These are phyloP conservation scores for Geotrichum histeridarum DNA, from an alignment of 1,139 yeast genomes.

Conservation along the genomic window DNA sequence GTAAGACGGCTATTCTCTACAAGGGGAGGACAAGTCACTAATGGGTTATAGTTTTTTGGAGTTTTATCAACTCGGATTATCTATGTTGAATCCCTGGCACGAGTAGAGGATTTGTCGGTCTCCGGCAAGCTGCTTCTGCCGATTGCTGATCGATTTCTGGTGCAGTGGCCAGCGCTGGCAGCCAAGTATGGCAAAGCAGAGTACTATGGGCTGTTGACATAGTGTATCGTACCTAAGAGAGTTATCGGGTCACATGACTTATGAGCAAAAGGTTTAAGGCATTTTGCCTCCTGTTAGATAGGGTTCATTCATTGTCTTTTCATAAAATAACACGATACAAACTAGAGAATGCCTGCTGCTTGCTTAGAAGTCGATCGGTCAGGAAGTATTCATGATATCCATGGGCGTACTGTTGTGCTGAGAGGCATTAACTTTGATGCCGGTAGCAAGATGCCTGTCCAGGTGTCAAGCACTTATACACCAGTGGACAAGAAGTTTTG, in stretches of 20 bases:
- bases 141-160: constrained; percentile 69
- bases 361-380: constrained; percentile 23
- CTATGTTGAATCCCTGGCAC: constrained; percentile 83
- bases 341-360: constrained; percentile 12
- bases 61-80: constrained; percentile 54
- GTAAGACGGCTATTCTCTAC: constrained; percentile 20
- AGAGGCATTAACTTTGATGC: constrained; percentile 84
- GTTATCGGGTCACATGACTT: neutral
- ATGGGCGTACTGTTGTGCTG: constrained; percentile 56
- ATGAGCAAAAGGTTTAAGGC: neutral
- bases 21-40: neutral
- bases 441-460: constrained; percentile 62
- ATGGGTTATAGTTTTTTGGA: constrained; percentile 41
- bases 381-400: constrained; percentile 57
- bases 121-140: constrained; percentile 70
- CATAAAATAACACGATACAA: neutral
- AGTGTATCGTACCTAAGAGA: neutral
- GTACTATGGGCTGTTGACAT: constrained; percentile 71
- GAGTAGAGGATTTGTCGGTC: constrained; percentile 70
- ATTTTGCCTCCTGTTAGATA: neutral
- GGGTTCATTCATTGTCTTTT: neutral
- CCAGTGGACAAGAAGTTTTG: constrained; percentile 46
- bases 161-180: constrained; percentile 79
- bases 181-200: constrained; percentile 57
- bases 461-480: constrained; percentile 46